phyloP scores from a whole-genome alignment of 108 stramenopile species.

The Schizochytrium sp. region DNA sequence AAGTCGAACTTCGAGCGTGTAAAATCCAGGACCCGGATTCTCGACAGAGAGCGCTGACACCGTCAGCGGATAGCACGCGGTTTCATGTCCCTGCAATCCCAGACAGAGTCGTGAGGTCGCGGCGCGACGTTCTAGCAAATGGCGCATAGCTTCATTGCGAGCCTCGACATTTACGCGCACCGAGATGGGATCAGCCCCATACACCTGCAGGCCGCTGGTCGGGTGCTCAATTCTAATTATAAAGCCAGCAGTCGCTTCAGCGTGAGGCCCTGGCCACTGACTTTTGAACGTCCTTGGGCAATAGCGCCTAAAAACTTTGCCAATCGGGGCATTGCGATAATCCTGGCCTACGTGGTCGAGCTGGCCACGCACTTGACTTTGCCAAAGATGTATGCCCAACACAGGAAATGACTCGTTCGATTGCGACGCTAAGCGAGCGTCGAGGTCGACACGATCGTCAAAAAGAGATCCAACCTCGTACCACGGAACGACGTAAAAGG shows the following conservation, averaged over 20 bases:
- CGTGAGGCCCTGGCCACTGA: not conserved
- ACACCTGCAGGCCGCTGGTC: no score
- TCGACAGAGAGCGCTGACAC: not conserved
- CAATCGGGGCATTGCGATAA: not conserved
- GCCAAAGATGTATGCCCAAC: not conserved
- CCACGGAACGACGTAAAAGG: not conserved
- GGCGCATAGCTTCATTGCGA: no score
- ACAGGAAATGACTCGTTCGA: not conserved
- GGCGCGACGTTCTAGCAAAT: not conserved
- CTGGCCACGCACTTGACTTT: not conserved
- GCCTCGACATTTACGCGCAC: no score
- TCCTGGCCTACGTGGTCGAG: not conserved
- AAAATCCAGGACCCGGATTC: not conserved
- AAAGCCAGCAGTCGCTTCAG: no score
- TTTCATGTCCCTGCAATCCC: not conserved
- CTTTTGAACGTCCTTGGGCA: not conserved
- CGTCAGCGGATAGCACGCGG: not conserved
- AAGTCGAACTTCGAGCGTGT: not conserved
- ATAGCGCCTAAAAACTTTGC: not conserved
- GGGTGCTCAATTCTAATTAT: no score
- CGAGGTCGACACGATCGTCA: not conserved
- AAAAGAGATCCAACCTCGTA: not conserved
- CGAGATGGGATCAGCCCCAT: no score
- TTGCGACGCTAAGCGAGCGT: not conserved
- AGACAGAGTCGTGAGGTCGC: not conserved